Evolutionary conservation across 2,329 filamentous ascomycete genomes (phyloP), one percentile per base, ranked within the genome.

Genomic region (Dactylellina haptotyla): DNA sequence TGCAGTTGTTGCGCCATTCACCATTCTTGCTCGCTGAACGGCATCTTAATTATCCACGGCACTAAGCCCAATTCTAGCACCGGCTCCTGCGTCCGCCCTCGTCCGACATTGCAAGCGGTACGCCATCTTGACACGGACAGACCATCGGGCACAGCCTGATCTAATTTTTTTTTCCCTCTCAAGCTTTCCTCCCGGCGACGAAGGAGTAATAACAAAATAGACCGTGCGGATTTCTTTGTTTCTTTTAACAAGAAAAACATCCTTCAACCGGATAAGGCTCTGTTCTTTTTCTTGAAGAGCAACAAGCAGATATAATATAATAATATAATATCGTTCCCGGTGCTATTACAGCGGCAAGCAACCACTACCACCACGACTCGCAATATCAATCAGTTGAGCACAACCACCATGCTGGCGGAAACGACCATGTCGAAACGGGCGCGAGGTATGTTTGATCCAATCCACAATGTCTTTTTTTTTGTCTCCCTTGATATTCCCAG

Each of bases 391-490:
- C n/a, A n/a, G n/a, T n/a, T n/a, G n/a, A 43, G 4, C 4, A 43
- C 8, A 26, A 18, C 23, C 43, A 50, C 25, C 26, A 65, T 61
- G 67, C 26, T 23, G 41, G 34, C 62, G 9, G 67, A 72, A 46
- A 32, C 45, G 23, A 73, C 37, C 61, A 51, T 73, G 37, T 56
- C 69, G 37, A 65, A 57, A 62, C 61, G 69, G 26, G 69, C 69
- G 39, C 50, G 69, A 73, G 69, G 69, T 73, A 73, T 65, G 69
- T 66, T 53, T 2, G 28, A 50, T 50, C 54, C 41, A 18, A 43
- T 4, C 20, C 8, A 18, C 4, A 34, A n/a, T n/a, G n/a, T n/a
- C n/a, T n/a, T n/a, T n/a, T n/a, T n/a, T n/a, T n/a, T n/a, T n/a
- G n/a, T n/a, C n/a, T 43, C 10, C 43, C 43, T 23, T 51, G 46